These are phyloP conservation scores for Castanea sativa DNA, from an alignment of 306 rosid genomes.

Conservation along the genomic window DNA sequence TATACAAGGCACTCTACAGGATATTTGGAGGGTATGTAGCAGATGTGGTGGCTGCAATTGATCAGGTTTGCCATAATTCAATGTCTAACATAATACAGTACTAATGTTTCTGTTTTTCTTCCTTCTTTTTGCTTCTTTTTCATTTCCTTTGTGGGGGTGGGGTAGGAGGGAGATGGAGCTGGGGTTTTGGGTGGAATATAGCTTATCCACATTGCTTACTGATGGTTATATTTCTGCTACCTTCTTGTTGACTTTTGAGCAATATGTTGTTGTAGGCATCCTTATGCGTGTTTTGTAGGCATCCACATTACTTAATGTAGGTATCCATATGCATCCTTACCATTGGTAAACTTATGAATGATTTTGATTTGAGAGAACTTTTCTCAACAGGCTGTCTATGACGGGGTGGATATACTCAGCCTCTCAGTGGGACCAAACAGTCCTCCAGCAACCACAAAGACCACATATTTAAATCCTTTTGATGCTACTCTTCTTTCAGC, in stretches of 20 bases:
- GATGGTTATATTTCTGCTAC: not conserved
- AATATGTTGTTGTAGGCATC: not conserved
- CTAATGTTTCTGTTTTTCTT: constrained; percentile 4
- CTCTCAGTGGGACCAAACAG: constrained; percentile 98
- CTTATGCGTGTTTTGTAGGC: not conserved
- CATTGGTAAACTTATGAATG: not conserved
- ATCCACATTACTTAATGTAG: not conserved
- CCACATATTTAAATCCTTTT: constrained; percentile 87
- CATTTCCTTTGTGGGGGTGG: not conserved
- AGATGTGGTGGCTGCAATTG: constrained; percentile 99
- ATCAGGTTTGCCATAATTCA: constrained; percentile 64
- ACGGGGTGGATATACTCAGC: constrained; percentile 98
- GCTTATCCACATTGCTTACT: constrained; percentile 4
- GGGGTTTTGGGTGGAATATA: not conserved
- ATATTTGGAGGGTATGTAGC: constrained; percentile 95
- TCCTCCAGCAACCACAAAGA: constrained; percentile 88
- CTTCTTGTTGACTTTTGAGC: not conserved
- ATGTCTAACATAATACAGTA: not conserved
- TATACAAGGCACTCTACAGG: constrained; percentile 94
- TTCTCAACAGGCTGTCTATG: constrained; percentile 84
- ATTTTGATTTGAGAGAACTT: constrained; percentile 14
- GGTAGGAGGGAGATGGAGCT: no score
- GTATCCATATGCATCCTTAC: not conserved
- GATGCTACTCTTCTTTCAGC: constrained; percentile 99
- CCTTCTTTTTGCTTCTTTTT: not conserved